These are phyloP conservation scores for Begonia loranthoides DNA, from an alignment of 306 rosid genomes.

Conservation along the genomic window DNA sequence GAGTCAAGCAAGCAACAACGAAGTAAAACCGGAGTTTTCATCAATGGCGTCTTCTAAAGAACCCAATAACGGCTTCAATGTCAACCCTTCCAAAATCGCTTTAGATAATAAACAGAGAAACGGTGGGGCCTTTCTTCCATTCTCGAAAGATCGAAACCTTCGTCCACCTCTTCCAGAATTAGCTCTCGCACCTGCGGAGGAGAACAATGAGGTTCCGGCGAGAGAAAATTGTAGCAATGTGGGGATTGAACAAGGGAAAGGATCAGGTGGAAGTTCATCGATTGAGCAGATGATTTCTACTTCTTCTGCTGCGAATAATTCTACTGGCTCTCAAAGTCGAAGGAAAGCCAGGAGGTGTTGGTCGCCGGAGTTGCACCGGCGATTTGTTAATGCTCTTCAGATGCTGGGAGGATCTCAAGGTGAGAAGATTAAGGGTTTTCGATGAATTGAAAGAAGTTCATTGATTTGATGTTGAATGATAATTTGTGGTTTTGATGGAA, in stretches of 20 bases:
- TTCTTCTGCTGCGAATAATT: constrained; percentile 5
- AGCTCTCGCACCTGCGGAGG: constrained; percentile 34
- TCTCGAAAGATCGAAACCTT: constrained; percentile 51
- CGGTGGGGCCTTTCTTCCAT: constrained; percentile 89
- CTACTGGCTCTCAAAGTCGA: constrained; percentile 36
- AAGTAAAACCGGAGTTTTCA: constrained; percentile 19
- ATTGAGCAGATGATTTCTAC: constrained; percentile 19
- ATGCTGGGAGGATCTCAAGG: constrained; percentile 99
- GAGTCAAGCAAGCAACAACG: constrained; percentile 72
- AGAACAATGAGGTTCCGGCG: constrained; percentile 6
- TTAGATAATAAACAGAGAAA: constrained; percentile 46
- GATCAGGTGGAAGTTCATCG: constrained; percentile 15
- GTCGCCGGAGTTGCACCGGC: constrained; percentile 95
- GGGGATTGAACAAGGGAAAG: constrained; percentile 38
- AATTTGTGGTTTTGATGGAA: neutral
- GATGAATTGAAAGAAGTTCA: constrained; percentile 1
- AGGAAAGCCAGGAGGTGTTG: constrained; percentile 96
- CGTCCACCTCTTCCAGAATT: constrained; percentile 48
- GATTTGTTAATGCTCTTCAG: constrained; percentile 95
- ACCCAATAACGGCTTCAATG: constrained; percentile 37
- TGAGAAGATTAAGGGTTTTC: constrained; percentile 7
- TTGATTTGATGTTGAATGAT: neutral
- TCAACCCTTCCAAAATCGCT: constrained; percentile 39
- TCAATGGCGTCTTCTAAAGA: constrained; percentile 27
- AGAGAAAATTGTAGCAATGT: constrained; percentile 13